A percentile compares a stretch with the other conserved stretches of the same genome.
These are phyloP conservation scores for Thielaviopsis populi DNA, from an alignment of 2,329 filamentous ascomycete species.

Conservation along the genomic window DNA sequence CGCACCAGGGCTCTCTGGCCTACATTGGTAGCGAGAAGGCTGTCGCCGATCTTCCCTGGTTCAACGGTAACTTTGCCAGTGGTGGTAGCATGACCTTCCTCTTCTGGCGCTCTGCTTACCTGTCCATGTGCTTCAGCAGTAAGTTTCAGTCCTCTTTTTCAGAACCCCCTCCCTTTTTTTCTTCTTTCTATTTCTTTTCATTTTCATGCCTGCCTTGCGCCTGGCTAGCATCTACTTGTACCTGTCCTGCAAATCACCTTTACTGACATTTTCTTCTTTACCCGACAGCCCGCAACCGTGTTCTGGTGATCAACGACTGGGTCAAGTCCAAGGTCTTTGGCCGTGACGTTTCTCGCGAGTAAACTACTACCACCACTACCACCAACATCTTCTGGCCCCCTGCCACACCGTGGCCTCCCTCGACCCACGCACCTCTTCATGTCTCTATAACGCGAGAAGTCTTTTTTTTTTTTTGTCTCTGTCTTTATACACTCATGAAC, in stretches of 20 bases:
- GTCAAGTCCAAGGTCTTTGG: conserved; percentile 93
- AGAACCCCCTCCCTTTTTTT: too few species aligned
- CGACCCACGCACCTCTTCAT: too few species aligned
- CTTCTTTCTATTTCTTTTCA: neutral
- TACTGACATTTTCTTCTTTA: conserved; percentile 18
- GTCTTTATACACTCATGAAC: too few species aligned
- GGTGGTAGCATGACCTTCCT: conserved; percentile 91
- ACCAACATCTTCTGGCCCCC: too few species aligned
- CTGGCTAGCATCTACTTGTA: neutral
- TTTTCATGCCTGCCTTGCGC: neutral
- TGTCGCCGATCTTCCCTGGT: conserved; percentile 92
- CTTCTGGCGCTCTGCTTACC: conserved; percentile 95
- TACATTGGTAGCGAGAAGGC: conserved; percentile 98
- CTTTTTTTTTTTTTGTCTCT: too few species aligned
- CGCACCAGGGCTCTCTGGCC: conserved; percentile 87
- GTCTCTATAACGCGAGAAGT: too few species aligned
- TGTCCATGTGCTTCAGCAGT: conserved; percentile 99
- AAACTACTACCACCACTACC: conserved; percentile 23
- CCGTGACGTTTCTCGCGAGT: conserved; percentile 81
- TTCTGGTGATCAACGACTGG: conserved; percentile 90
- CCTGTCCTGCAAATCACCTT: neutral
- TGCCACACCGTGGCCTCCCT: too few species aligned
- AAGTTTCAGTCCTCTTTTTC: too few species aligned
- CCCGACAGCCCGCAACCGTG: conserved; percentile 66
- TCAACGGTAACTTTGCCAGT: conserved; percentile 88